These are phyloP conservation scores for Epichloe bromicola DNA, from an alignment of 2,329 filamentous ascomycete genomes.

Conservation along the genomic window DNA sequence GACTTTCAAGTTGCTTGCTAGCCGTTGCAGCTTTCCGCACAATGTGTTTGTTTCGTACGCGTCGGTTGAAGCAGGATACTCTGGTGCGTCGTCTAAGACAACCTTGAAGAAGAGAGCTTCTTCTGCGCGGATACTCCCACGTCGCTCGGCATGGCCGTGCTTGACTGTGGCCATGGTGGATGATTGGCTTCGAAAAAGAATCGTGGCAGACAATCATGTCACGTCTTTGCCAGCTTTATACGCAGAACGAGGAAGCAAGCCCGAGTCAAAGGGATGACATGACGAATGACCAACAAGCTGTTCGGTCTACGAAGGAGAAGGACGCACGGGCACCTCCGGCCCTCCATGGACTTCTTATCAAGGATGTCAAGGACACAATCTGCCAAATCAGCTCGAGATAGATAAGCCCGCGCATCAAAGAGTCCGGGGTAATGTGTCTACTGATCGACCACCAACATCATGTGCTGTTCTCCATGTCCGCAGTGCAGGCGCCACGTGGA, in stretches of 20 bases:
- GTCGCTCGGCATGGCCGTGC: neutral
- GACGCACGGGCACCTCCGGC: conserved; percentile 1
- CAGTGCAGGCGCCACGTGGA: too few species aligned
- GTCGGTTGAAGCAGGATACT: neutral
- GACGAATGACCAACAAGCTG: neutral
- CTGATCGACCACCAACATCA: too few species aligned
- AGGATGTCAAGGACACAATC: neutral
- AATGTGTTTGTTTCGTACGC: conserved; percentile 3
- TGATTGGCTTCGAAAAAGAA: conserved; percentile 1
- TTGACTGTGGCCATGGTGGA: neutral
- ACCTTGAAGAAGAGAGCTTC: neutral
- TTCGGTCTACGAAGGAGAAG: neutral
- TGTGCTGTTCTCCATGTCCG: too few species aligned
- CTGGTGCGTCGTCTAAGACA: neutral
- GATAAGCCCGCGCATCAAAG: too few species aligned
- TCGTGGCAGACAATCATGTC: conserved; percentile 2
- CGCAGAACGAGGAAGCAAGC: neutral
- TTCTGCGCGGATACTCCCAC: neutral
- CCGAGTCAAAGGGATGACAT: neutral
- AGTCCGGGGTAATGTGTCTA: too few species aligned
- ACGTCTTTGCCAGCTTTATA: neutral
- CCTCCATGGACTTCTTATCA: neutral
- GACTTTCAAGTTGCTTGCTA: conserved; percentile 52
- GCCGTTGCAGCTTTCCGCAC: conserved; percentile 35
- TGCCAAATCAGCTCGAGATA: neutral